Conservation (phyloP, 2,329 filamentous ascomycete species). For the Sclerotinia trifoliorum region DNA sequence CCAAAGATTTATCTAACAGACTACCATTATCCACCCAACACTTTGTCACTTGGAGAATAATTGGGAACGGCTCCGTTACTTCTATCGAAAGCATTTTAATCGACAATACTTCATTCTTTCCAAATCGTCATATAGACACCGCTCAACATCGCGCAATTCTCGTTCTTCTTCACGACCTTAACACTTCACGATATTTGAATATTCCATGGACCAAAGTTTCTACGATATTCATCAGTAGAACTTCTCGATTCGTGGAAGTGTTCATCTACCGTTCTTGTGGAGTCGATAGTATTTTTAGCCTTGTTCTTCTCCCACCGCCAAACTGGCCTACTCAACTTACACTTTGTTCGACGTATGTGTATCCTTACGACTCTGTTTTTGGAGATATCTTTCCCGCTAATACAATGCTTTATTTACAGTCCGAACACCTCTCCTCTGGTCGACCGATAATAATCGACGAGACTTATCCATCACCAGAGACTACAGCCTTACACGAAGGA, state of each 20-base stretch:
- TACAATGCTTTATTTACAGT: conserved; percentile 29
- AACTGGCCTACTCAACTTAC: conserved; percentile 41
- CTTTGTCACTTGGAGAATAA: conserved; percentile 10
- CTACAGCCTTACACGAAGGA: conserved; percentile 41
- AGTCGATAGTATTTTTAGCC: conserved; percentile 12
- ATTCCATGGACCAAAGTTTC: conserved; percentile 27
- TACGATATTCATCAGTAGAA: conserved; percentile 12
- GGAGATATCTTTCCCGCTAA: conserved; percentile 27
- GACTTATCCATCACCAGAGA: conserved; percentile 40
- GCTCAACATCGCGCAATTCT: conserved; percentile 1
- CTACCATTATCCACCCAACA: conserved; percentile 18
- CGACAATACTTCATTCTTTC: conserved; percentile 2
- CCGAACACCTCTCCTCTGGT: conserved; percentile 34
- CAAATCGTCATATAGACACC: conserved; percentile 16
- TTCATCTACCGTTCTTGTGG: background rate
- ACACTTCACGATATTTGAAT: background rate
- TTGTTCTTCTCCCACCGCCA: conserved; percentile 34
- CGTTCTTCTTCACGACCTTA: background rate
- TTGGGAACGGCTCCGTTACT: conserved; percentile 9
- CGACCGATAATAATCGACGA: conserved; percentile 41
- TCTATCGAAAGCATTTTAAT: background rate
- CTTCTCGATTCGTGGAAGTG: conserved; percentile 2
- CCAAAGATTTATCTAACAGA: conserved; percentile 3
- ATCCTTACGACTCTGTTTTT: conserved; percentile 5
- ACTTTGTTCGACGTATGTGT: conserved; percentile 38